These are phyloP conservation scores for Torulaspora globosa DNA, from an alignment of 1,139 yeast species.

Conservation along the genomic window DNA sequence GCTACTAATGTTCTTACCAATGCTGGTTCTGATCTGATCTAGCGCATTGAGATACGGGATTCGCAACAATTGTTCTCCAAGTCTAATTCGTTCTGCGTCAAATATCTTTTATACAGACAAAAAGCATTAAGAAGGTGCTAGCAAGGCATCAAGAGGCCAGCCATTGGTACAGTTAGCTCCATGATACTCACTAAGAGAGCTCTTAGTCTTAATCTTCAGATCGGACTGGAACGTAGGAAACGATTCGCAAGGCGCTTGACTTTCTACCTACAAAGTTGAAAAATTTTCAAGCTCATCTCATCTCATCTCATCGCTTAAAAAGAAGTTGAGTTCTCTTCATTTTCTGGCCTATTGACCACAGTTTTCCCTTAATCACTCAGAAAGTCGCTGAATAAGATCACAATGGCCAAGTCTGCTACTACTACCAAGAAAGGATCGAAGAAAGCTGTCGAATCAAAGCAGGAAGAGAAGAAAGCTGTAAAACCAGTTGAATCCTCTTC, in stretches of 20 bases:
- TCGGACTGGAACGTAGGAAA: constrained; percentile 3
- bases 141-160: neutral
- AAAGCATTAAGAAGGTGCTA: neutral
- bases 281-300: constrained; percentile 20
- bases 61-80: too few species aligned
- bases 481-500: constrained; percentile 19
- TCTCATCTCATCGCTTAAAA: constrained; percentile 25
- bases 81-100: neutral
- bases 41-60: too few species aligned
- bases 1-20: neutral
- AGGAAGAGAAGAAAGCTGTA: constrained; percentile 16
- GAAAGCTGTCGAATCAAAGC: constrained; percentile 21
- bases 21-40: constrained; percentile 3
- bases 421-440: constrained; percentile 33
- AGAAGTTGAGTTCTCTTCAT: neutral
- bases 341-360: neutral
- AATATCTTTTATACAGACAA: neutral
- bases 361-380: constrained; percentile 5
- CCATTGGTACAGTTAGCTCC: too few species aligned
- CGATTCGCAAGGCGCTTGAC: neutral
- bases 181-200: too few species aligned
- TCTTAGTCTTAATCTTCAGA: too few species aligned
- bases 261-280: constrained; percentile 13
- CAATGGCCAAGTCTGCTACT: constrained; percentile 32
- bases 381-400: constrained; percentile 1